These are phyloP conservation scores for Fusarium oligoseptatum DNA, from an alignment of 2,329 filamentous ascomycete species.

Conservation along the genomic window DNA sequence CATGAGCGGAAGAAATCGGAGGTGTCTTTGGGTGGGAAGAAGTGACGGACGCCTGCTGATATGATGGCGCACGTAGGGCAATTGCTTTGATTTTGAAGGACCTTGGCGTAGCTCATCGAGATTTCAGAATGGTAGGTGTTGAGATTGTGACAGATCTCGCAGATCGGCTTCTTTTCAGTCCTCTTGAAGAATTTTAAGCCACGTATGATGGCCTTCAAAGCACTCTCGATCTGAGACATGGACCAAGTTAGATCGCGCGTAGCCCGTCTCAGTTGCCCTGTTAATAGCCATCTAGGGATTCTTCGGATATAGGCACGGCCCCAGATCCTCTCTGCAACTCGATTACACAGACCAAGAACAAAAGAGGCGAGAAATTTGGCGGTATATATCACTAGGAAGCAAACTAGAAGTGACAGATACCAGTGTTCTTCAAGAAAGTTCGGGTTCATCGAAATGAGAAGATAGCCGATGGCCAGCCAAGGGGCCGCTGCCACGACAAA, in stretches of 20 bases:
- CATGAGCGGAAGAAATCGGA: constrained; percentile 3
- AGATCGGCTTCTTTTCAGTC: not conserved
- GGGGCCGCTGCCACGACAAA: not conserved
- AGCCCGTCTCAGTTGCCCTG: not conserved
- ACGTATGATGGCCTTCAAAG: not conserved
- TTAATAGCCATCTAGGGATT: not conserved
- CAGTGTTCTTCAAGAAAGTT: not conserved
- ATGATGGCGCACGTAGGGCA: constrained; percentile 17
- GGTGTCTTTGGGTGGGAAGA: constrained; percentile 4
- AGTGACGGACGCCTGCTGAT: not conserved
- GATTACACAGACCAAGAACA: not conserved
- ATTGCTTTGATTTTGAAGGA: not conserved
- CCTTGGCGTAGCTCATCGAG: not conserved
- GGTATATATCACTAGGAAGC: not conserved
- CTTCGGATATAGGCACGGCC: not conserved
- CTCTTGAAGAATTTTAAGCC: not conserved
- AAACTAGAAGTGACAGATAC: not conserved
- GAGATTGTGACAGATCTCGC: not conserved
- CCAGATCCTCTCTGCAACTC: not conserved
- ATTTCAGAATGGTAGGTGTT: not conserved
- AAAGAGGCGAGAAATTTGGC: not conserved
- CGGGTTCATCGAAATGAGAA: not conserved
- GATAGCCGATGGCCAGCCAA: not conserved
- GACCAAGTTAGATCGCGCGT: not conserved
- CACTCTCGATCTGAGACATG: not conserved